Evolutionary conservation across 169 alveolate species (phyloP).

Genomic region (Perkinsus marinus): DNA sequence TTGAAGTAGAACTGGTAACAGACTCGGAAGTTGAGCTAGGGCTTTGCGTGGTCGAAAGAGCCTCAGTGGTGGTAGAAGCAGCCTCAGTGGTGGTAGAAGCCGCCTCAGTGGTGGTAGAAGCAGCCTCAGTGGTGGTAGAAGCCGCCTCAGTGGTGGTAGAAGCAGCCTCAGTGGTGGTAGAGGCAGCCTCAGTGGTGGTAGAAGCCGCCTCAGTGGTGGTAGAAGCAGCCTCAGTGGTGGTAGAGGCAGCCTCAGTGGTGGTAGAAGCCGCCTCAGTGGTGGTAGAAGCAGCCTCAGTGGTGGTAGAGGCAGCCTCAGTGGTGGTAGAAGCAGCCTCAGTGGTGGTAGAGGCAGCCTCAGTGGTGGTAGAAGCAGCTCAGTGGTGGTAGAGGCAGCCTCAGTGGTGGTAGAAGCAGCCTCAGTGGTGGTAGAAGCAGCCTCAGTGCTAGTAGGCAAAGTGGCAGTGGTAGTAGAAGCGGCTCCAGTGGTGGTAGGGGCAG

Average conservation of each 20-base stretch:
- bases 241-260: not conserved
- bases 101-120: not conserved
- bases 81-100: conserved; percentile 4
- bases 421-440: not conserved
- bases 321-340: not conserved
- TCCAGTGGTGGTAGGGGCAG: not conserved
- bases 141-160: not conserved
- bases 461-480: not conserved
- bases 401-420: not conserved
- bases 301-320: not conserved
- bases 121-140: not conserved
- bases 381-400: not conserved
- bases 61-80: not conserved
- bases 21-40: not conserved
- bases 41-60: not conserved
- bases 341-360: not conserved
- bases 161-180: not conserved
- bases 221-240: not conserved
- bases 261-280: not conserved
- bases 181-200: not conserved
- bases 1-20: not conserved
- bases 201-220: not conserved
- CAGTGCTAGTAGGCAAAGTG: not conserved
- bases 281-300: not conserved
- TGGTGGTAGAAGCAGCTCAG: not conserved